Conservation (phyloP, 163 green algal species). For the Trebouxiophyceae sp. region DNA sequence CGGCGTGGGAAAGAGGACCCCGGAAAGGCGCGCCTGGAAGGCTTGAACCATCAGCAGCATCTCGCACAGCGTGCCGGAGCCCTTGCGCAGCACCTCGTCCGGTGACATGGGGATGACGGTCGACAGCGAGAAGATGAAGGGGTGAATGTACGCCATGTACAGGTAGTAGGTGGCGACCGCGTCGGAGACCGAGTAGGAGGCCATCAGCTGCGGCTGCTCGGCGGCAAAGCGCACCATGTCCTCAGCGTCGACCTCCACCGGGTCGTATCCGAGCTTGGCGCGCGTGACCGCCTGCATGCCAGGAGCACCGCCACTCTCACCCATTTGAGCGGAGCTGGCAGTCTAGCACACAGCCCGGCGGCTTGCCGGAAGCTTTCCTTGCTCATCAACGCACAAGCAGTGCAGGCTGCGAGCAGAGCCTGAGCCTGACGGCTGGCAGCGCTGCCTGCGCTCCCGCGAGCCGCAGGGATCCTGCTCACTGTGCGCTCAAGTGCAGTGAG, state of each 20-base stretch:
- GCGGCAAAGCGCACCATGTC: constrained; percentile 92
- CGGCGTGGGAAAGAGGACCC: too few relatives aligned
- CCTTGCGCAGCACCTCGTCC: constrained; percentile 96
- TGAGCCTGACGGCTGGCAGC: neutral
- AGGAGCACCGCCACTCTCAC: too few relatives aligned
- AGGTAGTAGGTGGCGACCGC: constrained; percentile 98
- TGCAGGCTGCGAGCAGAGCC: neutral
- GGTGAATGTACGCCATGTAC: constrained; percentile 99
- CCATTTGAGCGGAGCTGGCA: too few relatives aligned
- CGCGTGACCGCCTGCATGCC: constrained; percentile 94
- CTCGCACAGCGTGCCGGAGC: constrained; percentile 95
- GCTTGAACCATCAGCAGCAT: constrained; percentile 97
- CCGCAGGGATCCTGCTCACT: neutral
- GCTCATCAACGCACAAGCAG: too few relatives aligned
- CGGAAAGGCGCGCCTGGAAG: constrained; percentile 36
- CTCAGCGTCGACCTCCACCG: constrained; percentile 93
- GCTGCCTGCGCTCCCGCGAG: neutral
- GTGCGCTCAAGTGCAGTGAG: too few relatives aligned
- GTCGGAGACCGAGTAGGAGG: constrained; percentile 96
- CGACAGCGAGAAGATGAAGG: constrained; percentile 97
- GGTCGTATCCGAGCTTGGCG: constrained; percentile 95
- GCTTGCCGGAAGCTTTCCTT: too few relatives aligned
- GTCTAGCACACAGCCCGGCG: too few relatives aligned
- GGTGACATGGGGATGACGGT: constrained; percentile 98
- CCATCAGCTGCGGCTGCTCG: constrained; percentile 91